Evolutionary conservation across 78 protist genomes (phyloP).

Genomic region (Tieghemostelium lacteum): DNA sequence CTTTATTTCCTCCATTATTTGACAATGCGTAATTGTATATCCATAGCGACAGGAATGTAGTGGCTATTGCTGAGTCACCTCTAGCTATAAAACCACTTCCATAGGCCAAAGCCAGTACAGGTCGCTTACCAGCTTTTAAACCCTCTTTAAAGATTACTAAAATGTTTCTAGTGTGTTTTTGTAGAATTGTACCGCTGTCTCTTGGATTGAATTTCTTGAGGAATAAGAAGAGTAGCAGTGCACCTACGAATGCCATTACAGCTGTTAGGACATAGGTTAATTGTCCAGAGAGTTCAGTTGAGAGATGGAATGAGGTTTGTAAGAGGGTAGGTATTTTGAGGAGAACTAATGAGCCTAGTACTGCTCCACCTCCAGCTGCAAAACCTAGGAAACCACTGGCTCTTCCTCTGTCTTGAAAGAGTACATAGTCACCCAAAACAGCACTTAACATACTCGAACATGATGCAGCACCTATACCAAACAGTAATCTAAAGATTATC

Average conservation of each 20-base stretch:
- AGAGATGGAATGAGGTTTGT: background rate
- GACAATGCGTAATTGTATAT: conserved; percentile 42
- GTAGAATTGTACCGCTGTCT: too few species aligned
- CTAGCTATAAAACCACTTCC: conserved; percentile 44
- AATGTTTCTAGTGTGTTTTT: conserved; percentile 5
- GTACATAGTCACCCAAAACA: conserved; percentile 59
- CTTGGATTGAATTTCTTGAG: too few species aligned
- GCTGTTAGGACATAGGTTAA: conserved; percentile 30
- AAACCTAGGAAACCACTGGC: conserved; percentile 64
- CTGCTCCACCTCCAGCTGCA: conserved; percentile 73
- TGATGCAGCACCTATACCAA: conserved; percentile 70
- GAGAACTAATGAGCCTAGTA: conserved; percentile 47
- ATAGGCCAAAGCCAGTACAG: conserved; percentile 43
- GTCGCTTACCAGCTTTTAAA: conserved; percentile 45
- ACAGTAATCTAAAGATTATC: conserved; percentile 33
- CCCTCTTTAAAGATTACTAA: conserved; percentile 42
- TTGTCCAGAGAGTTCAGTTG: background rate
- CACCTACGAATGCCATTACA: conserved; percentile 28
- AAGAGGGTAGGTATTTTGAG: conserved; percentile 48
- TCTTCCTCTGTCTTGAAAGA: conserved; percentile 45
- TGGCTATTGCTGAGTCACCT: conserved; percentile 62
- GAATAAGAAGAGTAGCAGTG: conserved; percentile 1
- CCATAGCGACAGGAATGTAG: conserved; percentile 70
- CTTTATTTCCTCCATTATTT: conserved; percentile 53
- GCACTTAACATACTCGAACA: conserved; percentile 59